Evolutionary conservation across 164 flowering plant genomes (phyloP), one percentile per base, ranked within the genome.

Genomic region (Malania oleifera): DNA sequence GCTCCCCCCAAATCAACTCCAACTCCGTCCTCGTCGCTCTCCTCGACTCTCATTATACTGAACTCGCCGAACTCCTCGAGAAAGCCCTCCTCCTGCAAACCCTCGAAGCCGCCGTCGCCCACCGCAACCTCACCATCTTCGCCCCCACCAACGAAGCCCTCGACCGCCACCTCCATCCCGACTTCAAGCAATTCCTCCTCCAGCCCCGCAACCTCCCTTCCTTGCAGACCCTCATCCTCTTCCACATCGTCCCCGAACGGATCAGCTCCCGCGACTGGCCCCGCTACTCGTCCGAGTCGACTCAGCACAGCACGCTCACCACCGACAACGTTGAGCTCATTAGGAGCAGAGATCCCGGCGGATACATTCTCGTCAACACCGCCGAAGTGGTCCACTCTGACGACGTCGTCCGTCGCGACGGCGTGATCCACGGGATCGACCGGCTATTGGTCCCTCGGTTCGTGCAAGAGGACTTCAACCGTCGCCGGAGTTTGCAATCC

Each of bases 401-500:
- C 39, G 67, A 53, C 26, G 45, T 77, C 11, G 39, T 65, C 24
- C 69, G 82, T 2, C 75, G 79, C 35, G 82, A 82, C 59, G 84
- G 87, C 2, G 61, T 80, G 5, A 82, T 82, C 52, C 87, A 82
- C 68, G 87, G 82, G 3, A 75, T 82, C 29, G 76, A 75, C 25
- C 58, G 75, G 44, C 60, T 82, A 1, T 29, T 82, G 27, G 53
- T 82, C 11, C 87, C 84, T 0, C 68, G 65, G 18, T 75, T 82
- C 43, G 82, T 82, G 0, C 66, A 70, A 18, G 64, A 73, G 27
- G 77, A 75, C 19, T 82, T 82, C 69, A 82, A 82, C 57, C 58
- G 63, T 17, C 57, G 87, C 2, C 54, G 81, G 7, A 72, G 64
- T 45, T 60, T 82, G 18, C 37, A 67, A 1, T 68, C 82, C 1